These are phyloP conservation scores for Phialophora verrucosa DNA, from an alignment of 2,329 filamentous ascomycete genomes.

Conservation along the genomic window DNA sequence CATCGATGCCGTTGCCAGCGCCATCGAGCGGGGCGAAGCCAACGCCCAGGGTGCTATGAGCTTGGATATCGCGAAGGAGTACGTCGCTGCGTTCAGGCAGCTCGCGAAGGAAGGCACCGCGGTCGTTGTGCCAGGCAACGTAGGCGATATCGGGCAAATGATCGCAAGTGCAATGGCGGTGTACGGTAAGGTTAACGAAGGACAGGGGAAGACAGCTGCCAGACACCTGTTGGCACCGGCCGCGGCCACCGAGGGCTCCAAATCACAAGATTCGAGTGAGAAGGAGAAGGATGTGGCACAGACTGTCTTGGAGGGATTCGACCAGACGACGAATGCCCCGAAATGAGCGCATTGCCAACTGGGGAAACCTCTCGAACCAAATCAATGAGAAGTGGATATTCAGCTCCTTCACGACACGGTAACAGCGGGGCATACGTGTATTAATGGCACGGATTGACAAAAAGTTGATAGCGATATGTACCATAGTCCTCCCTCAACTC, in stretches of 20 bases:
- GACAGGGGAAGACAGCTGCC: constrained; percentile 67
- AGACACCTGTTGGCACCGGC: constrained; percentile 19
- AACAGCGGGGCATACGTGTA: constrained; percentile 23
- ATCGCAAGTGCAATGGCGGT: constrained; percentile 95
- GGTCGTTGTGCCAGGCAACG: constrained; percentile 93
- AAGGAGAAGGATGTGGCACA: constrained; percentile 55
- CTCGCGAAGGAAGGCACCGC: constrained; percentile 94
- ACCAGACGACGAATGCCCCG: constrained; percentile 48
- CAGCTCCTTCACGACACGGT: constrained; percentile 28
- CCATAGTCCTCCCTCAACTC: constrained; percentile 1
- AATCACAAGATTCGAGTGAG: constrained; percentile 42
- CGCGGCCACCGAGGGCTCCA: background rate
- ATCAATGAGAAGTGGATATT: constrained; percentile 15
- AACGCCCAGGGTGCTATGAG: constrained; percentile 84
- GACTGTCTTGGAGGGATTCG: constrained; percentile 57
- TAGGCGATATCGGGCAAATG: constrained; percentile 95
- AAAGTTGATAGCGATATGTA: constrained; percentile 26
- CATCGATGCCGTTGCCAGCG: constrained; percentile 81
- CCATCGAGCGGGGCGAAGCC: constrained; percentile 74
- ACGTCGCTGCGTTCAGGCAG: constrained; percentile 91
- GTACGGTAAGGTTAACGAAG: constrained; percentile 88
- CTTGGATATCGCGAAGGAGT: constrained; percentile 92
- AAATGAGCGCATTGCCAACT: constrained; percentile 32
- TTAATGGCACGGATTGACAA: constrained; percentile 18
- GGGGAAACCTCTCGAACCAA: background rate